Base-by-base conservation (phyloP, 352 stramenopile genomes). In the Aphanomyces cochlioides region DNA sequence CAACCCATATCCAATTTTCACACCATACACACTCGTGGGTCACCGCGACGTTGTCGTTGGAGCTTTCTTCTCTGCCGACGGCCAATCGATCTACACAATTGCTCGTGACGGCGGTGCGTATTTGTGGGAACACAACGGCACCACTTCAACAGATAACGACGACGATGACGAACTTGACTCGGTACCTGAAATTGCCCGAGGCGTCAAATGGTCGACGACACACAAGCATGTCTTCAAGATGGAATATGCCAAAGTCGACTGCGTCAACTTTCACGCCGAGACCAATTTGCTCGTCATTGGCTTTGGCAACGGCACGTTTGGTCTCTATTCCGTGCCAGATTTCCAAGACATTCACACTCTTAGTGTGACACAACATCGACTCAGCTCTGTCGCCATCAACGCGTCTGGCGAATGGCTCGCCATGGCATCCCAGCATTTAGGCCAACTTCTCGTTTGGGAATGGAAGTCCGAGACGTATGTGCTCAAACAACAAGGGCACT, bases 401-500 rank as follows among this genome's bases (percentile, higher is more conserved):
- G 76, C 82, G 37, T 95, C 90, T 3, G 97, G 97, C 10, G 97
- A 99, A 69, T 99, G 98, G 97, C 82, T 99, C 54, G 97, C 96
- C 12, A 97, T 99, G 66, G 98, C 94, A 13, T 99, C 92, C 66
- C 91, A 96, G 45, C 95, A 96, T 60, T 93, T 98, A n/a, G 96
- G 98, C n/a, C 97, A 99, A 82, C 78, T 99, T 36, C 83, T 99
- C 17, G 97, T 99, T 40, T 99, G 97, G 97, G 97, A 99, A 74
- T 99, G 97, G 97, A 86, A 98, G 67, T 98, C 92, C 0, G 98
- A 99, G 86, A 99, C 96, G 21, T 99, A 99, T 73, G 94, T 99
- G 53, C 82, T 99, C 12, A 99, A 99, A 79, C 98, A 99, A 79
- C 96, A 99, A 73, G 97, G 97, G 56, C 97, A 99, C 84, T 97